Conservation (phyloP, 192 early-diverging fungal species). For the Coemansia sp. region DNA sequence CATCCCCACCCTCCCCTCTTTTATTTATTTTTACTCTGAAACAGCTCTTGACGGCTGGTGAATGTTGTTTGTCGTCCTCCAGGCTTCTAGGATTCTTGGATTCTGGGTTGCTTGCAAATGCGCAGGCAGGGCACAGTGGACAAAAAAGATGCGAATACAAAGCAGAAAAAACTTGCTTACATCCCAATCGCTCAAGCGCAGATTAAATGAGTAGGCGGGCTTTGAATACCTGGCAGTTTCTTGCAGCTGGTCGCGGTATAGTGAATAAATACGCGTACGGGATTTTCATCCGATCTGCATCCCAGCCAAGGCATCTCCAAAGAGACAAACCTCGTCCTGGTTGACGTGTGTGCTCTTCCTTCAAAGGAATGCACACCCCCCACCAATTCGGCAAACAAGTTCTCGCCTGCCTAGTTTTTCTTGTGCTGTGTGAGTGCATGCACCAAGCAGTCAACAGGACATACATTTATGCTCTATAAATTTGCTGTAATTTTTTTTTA, state of each 20-base stretch:
- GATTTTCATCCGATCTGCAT: constrained; percentile 29
- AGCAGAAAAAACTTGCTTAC: too few relatives aligned
- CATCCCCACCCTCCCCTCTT: too few relatives aligned
- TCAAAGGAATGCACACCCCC: constrained; percentile 2
- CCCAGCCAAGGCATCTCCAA: not conserved
- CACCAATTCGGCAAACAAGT: not conserved
- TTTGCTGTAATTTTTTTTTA: too few relatives aligned
- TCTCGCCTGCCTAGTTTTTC: not conserved
- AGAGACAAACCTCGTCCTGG: constrained; percentile 2
- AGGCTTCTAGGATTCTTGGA: too few relatives aligned
- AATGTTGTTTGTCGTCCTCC: too few relatives aligned
- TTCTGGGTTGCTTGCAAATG: too few relatives aligned
- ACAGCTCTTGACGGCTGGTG: too few relatives aligned
- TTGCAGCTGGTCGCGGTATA: constrained; percentile 10
- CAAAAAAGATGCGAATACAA: too few relatives aligned
- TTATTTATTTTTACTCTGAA: too few relatives aligned
- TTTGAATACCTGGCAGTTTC: constrained; percentile 10
- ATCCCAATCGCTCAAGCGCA: constrained; percentile 5
- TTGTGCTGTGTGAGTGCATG: not conserved
- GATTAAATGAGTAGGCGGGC: constrained; percentile 14
- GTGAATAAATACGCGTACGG: constrained; percentile 3
- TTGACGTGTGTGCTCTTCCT: not conserved
- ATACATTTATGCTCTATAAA: too few relatives aligned
- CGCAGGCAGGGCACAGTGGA: too few relatives aligned
- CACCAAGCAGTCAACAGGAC: not conserved